These are phyloP conservation scores for Gymnopilus junonius DNA, from an alignment of 768 basidiomycete species.

Conservation along the genomic window DNA sequence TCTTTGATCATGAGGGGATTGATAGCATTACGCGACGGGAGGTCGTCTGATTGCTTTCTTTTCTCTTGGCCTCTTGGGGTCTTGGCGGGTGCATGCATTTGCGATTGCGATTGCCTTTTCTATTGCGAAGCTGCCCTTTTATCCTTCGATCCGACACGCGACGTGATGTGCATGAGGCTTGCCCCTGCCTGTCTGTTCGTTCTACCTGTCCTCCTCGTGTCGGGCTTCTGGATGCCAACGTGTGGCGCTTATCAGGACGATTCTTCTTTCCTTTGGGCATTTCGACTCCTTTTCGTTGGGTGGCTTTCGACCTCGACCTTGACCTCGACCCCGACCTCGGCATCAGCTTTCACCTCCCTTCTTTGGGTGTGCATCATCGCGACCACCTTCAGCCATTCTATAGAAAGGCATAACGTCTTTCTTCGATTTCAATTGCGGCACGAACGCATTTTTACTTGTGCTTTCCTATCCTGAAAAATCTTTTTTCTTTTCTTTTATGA, in stretches of 20 bases:
- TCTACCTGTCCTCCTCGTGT: not conserved
- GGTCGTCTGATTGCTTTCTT: constrained; percentile 23
- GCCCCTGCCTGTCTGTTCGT: not conserved
- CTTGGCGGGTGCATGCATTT: not conserved
- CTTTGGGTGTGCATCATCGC: too few species aligned
- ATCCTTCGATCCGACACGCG: not conserved
- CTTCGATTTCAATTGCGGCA: not conserved
- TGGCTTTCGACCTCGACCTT: not conserved
- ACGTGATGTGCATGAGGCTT: not conserved
- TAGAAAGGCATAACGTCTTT: too few species aligned
- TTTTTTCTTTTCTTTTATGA: not conserved
- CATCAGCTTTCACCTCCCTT: not conserved
- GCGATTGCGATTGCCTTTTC: too few species aligned
- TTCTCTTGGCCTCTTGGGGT: not conserved
- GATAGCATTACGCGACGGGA: constrained; percentile 33
- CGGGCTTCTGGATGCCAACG: not conserved
- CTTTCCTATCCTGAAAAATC: not conserved
- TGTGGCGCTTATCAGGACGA: not conserved
- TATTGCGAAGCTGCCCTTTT: not conserved
- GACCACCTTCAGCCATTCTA: too few species aligned
- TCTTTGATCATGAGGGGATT: constrained; percentile 34
- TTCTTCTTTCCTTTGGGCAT: not conserved
- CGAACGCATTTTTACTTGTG: not conserved
- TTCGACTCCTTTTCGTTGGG: too few species aligned
- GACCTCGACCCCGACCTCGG: too few species aligned